A percentile compares a stretch with the other conserved stretches of the same genome.
These are phyloP conservation scores for Termitomyces heimii DNA, from an alignment of 768 basidiomycete species.

Conservation along the genomic window DNA sequence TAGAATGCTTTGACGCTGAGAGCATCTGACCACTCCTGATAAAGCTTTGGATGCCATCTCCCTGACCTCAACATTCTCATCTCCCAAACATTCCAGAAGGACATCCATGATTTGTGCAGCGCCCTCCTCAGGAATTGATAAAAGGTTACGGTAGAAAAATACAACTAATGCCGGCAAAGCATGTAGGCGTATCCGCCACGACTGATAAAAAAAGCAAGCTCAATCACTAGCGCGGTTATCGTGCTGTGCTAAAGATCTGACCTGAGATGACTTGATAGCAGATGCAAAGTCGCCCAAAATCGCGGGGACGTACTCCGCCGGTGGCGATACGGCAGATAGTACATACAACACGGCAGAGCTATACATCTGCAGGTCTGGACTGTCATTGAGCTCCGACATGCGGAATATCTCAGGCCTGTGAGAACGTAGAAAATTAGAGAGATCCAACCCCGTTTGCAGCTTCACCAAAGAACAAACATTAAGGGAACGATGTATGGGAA, in stretches of 20 bases:
- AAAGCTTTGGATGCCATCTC: constrained; percentile 86
- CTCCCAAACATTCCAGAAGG: constrained; percentile 74
- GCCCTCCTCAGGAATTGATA: constrained; percentile 63
- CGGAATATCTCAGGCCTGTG: constrained; percentile 81
- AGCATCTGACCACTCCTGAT: constrained; percentile 83
- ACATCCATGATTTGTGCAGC: constrained; percentile 76
- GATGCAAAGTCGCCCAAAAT: constrained; percentile 57
- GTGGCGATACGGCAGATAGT: constrained; percentile 76
- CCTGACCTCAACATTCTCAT: constrained; percentile 91
- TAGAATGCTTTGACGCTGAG: constrained; percentile 82
- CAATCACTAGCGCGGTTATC: not conserved
- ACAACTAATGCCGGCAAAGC: constrained; percentile 84
- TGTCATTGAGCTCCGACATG: constrained; percentile 89
- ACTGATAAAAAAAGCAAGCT: constrained; percentile 45
- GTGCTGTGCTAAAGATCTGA: constrained; percentile 24
- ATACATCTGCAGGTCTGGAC: constrained; percentile 73
- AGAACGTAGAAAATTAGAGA: not conserved
- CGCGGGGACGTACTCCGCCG: constrained; percentile 54
- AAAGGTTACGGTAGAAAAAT: constrained; percentile 87
- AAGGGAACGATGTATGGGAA: constrained; percentile 75
- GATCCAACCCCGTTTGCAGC: not conserved
- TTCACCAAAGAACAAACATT: constrained; percentile 46
- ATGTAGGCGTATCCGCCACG: constrained; percentile 87
- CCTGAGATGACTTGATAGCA: constrained; percentile 75
- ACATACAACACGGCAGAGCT: constrained; percentile 78